Conservation (phyloP, 768 basidiomycete genomes). For the Lentinula sp. region DNA sequence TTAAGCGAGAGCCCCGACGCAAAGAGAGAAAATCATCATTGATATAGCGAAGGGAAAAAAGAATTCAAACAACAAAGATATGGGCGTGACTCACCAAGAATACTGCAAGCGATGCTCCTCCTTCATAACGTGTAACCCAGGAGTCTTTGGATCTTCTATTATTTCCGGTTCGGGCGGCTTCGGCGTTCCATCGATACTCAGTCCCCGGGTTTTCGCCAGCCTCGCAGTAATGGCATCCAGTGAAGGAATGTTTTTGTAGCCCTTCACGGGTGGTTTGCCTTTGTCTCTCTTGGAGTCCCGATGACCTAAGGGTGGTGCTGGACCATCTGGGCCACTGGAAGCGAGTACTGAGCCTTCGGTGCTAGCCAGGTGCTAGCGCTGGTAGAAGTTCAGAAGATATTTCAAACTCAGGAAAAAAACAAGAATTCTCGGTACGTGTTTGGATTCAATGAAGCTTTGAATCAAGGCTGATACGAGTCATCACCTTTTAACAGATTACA, state of each 20-base stretch:
- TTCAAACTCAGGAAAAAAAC: no score
- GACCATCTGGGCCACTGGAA: conserved; percentile 7
- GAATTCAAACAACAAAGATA: no score
- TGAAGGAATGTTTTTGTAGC: conserved; percentile 85
- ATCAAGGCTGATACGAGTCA: no score
- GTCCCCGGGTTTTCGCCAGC: conserved; percentile 61
- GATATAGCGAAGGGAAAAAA: neutral
- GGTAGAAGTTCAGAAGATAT: no score
- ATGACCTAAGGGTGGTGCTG: conserved; percentile 7
- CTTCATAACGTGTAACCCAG: conserved; percentile 61
- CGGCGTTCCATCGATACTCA: conserved; percentile 58
- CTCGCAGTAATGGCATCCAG: conserved; percentile 82
- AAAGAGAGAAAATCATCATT: no score
- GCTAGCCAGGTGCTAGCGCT: neutral
- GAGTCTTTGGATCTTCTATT: conserved; percentile 80
- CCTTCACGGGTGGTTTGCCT: conserved; percentile 28
- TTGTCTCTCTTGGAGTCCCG: conserved; percentile 24
- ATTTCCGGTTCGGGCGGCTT: conserved; percentile 74
- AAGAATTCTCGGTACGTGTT: no score
- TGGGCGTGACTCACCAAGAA: conserved; percentile 50
- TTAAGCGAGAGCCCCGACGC: no score
- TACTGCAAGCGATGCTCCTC: conserved; percentile 85
- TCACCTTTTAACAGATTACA: no score
- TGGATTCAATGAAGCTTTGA: no score
- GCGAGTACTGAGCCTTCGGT: neutral